Percentiles rank a stretch among this genome's conserved stretches.
phyloP scores from a whole-genome alignment of 495 filamentous ascomycete genomes.

The Astrothelium subdiscretum region DNA sequence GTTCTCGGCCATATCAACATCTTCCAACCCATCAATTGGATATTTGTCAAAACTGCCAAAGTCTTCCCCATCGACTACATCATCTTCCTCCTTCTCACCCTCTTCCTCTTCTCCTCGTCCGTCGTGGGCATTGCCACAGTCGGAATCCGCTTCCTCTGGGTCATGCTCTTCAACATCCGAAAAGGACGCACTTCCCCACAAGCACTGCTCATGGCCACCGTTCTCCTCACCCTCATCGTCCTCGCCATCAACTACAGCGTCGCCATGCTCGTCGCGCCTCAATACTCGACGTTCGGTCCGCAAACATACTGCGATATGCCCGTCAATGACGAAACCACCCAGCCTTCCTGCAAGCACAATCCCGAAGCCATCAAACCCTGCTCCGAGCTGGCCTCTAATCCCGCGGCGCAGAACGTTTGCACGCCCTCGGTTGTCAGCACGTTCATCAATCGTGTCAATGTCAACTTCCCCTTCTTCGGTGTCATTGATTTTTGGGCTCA shows the following conservation, averaged over 20 bases:
- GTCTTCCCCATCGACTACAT: slow-evolving; percentile 89
- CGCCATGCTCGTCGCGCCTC: slow-evolving; percentile 82
- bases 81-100: slow-evolving; percentile 67
- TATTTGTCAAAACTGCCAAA: slow-evolving; percentile 69
- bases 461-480: slow-evolving; percentile 96
- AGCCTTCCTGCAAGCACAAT: slow-evolving; percentile 71
- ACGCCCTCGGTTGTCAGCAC: slow-evolving; percentile 83
- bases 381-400: slow-evolving; percentile 54
- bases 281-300: slow-evolving; percentile 88
- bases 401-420: slow-evolving; percentile 62
- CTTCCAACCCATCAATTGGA: slow-evolving; percentile 90
- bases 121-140: slow-evolving; percentile 74
- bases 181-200: slow-evolving; percentile 83
- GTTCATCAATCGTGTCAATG: slow-evolving; percentile 84
- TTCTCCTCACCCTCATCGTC: slow-evolving; percentile 78
- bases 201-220: slow-evolving; percentile 80
- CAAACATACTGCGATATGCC: slow-evolving; percentile 81
- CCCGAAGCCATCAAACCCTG: slow-evolving; percentile 64
- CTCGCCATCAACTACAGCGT: slow-evolving; percentile 85
- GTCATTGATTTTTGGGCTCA: slow-evolving; percentile 89
- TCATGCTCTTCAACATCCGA: slow-evolving; percentile 79
- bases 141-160: slow-evolving; percentile 92
- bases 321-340: slow-evolving; percentile 40
- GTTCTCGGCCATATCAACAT: slow-evolving; percentile 83
- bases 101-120: slow-evolving; percentile 77